Base-by-base conservation (phyloP, 139 green algal genomes). In the Pedinophyceae sp. region DNA sequence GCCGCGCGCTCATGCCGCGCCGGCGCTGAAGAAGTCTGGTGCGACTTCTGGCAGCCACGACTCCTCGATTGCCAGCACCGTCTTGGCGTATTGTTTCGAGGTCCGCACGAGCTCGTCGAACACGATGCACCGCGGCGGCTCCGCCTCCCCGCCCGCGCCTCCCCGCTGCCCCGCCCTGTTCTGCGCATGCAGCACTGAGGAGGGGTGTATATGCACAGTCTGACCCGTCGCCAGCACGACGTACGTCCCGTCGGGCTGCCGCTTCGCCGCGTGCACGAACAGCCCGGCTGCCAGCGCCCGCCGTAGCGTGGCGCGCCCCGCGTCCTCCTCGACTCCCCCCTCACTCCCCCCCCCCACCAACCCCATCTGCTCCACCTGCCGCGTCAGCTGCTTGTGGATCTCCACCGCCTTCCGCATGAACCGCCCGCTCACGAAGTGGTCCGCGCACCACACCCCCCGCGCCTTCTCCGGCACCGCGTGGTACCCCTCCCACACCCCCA, bases 61-160 rank as follows among this genome's bases (percentile, higher is more conserved):
- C 0, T 70, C 30, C 22, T 93, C 78, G 0, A 93, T 67, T 13
- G 48, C 60, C 0, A 59, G 64, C 10, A 78, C 72, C 0, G 77
- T 64, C 2, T 76, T 68, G 16, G 75, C 81, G 58, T 93, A 94
- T 27, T 76, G 65, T 52, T 71, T 70, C 1, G 65, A 81, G 47
- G 84, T 92, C 52, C 66, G 67, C 48, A 86, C 66, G 25, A 93
- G 59, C 64, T 93, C 82, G 52, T 71, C 75, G 65, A 93, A 94
- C 20, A 93, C 72, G 1, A 93, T 71, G 57, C 57, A 80, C n/a
- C 71, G 66, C 3, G 77, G 66, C 52, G 71, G 67, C 16, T 50
- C 16, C 23, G 16, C 27, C 26, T 59, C 61, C 23, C 67, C 60
- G 34, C 59, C n/a, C n/a, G n/a, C n/a, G n/a, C n/a, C n/a, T n/a